Percentiles rank a stretch among this genome's conserved stretches.
Evolutionary conservation across 352 stramenopile genomes (phyloP).

Genomic region (Globisporangium camurandrum): DNA sequence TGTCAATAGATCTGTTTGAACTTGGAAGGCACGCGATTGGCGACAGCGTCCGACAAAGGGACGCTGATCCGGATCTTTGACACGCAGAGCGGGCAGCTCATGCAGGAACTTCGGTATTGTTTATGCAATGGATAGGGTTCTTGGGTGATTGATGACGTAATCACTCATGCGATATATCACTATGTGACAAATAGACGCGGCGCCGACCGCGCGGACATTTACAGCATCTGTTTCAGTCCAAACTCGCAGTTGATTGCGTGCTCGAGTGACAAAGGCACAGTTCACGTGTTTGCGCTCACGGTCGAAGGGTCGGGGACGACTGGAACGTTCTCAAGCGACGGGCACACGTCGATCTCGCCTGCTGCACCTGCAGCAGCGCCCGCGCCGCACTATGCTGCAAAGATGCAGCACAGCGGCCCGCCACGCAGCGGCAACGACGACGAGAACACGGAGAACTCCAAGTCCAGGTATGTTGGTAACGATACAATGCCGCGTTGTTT

Average conservation of each 20-base stretch:
- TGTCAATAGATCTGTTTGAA: conserved; percentile 88
- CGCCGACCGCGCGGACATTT: conserved; percentile 95
- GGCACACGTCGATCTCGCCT: conserved; percentile 45
- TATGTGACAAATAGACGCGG: conserved; percentile 60
- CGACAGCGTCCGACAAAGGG: conserved; percentile 95
- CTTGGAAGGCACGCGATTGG: conserved; percentile 91
- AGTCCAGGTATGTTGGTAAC: conserved; percentile 79
- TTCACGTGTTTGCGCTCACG: conserved; percentile 93
- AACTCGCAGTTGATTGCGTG: conserved; percentile 92
- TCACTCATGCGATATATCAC: no score
- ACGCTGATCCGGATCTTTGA: conserved; percentile 98
- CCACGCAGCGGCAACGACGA: conserved; percentile 48
- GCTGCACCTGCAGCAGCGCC: conserved; percentile 34
- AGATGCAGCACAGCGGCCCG: conserved; percentile 29
- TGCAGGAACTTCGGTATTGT: conserved; percentile 79
- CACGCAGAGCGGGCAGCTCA: conserved; percentile 89
- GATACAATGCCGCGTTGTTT: no score
- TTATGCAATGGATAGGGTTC: no score
- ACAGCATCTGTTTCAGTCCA: conserved; percentile 95
- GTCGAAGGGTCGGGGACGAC: conserved; percentile 48
- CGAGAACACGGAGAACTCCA: conserved; percentile 82
- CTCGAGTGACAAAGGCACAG: conserved; percentile 95
- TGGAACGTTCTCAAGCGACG: conserved; percentile 47
- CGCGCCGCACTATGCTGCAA: conserved; percentile 27
- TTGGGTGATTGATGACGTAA: no score